Percentiles rank a stretch among this genome's conserved stretches.
Evolutionary conservation across 495 filamentous ascomycete genomes (phyloP).

Genomic region (Aspergillus incahuasiensis): DNA sequence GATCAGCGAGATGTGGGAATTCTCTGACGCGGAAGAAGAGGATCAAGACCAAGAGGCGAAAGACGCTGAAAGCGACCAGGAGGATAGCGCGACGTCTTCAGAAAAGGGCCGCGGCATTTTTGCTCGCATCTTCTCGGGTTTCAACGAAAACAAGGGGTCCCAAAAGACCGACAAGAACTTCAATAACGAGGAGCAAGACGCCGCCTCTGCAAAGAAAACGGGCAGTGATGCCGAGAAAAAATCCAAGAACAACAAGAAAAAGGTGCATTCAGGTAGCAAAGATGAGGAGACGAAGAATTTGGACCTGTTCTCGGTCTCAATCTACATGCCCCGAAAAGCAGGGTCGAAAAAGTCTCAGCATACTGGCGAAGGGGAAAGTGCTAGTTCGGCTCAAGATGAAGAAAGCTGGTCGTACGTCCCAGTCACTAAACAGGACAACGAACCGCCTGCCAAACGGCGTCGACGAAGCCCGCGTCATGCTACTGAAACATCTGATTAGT

Average conservation of each 20-base stretch:
- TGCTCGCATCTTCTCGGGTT: constrained; percentile 25
- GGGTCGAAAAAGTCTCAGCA: constrained; percentile 8
- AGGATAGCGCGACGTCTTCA: constrained; percentile 20
- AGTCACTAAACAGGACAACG: constrained; percentile 21
- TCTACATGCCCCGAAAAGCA: constrained; percentile 30
- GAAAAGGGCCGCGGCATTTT: constrained; percentile 22
- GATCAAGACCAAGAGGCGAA: constrained; percentile 15
- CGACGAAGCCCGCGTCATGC: constrained; percentile 28
- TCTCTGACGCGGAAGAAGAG: constrained; percentile 59
- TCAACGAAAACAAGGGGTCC: constrained; percentile 1
- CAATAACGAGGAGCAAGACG: constrained; percentile 15
- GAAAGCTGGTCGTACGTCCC: constrained; percentile 25
- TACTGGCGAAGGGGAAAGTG: not conserved
- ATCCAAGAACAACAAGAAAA: not conserved
- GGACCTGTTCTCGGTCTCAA: constrained; percentile 33
- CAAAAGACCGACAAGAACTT: constrained; percentile 5
- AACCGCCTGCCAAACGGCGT: constrained; percentile 36
- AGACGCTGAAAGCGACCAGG: constrained; percentile 19
- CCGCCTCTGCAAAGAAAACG: not conserved
- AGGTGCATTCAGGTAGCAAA: constrained; percentile 6
- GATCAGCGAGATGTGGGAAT: constrained; percentile 68
- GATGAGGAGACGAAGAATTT: constrained; percentile 10
- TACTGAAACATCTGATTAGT: not conserved
- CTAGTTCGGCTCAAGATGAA: constrained; percentile 11
- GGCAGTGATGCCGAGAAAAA: constrained; percentile 11